Evolutionary conservation across 2,329 filamentous ascomycete species (phyloP).

Genomic region (Fusarium sp.): DNA sequence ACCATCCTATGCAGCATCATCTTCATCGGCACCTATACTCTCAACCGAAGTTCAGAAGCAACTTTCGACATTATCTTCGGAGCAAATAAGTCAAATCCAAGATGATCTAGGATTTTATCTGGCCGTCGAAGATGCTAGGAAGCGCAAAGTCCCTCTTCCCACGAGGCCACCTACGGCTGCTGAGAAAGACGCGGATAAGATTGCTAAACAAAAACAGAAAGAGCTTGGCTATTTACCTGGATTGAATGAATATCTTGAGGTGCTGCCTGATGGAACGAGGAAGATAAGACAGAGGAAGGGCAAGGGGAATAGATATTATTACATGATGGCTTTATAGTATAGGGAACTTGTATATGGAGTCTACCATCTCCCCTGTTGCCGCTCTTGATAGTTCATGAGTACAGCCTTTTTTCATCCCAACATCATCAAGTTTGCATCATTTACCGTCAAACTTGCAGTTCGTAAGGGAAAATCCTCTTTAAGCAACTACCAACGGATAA

Average conservation of each 20-base stretch:
- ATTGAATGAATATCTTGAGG: constrained; percentile 23
- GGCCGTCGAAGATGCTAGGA: constrained; percentile 16
- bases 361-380: too few relatives aligned
- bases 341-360: too few relatives aligned
- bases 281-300: constrained; percentile 20
- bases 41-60: neutral
- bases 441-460: too few relatives aligned
- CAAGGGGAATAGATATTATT: constrained; percentile 6
- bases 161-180: constrained; percentile 10
- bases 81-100: constrained; percentile 21
- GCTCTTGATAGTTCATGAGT: too few relatives aligned
- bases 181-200: constrained; percentile 14
- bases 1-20: neutral
- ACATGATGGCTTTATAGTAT: neutral
- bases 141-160: neutral
- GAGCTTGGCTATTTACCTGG: constrained; percentile 23
- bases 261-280: constrained; percentile 22
- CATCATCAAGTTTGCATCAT: too few relatives aligned
- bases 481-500: too few relatives aligned
- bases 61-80: constrained; percentile 5
- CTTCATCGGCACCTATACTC: neutral
- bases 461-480: too few relatives aligned
- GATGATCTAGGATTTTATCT: constrained; percentile 29
- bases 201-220: constrained; percentile 13
- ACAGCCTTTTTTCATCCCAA: too few relatives aligned